Base-by-base conservation (phyloP, 805 yeast genomes). In the Myxozyma melibiosi region DNA sequence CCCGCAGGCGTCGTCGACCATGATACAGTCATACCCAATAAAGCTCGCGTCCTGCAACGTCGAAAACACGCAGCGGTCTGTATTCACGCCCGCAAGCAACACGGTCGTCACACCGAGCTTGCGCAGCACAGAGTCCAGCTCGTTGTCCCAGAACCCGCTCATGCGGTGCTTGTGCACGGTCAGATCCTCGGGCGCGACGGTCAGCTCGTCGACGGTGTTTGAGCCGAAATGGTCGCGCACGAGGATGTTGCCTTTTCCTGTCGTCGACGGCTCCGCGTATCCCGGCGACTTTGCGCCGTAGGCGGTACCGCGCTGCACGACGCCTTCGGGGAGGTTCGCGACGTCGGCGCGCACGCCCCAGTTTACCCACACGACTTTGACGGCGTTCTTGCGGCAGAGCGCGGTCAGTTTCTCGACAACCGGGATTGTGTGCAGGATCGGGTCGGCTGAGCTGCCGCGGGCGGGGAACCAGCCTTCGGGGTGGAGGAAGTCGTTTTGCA, bases 401-500 rank as follows among this genome's bases (percentile, higher is more conserved):
- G 16, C 33, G 13, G 60, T 50, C 48, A 55, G 37, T 18, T 45
- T 24, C 31, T 54, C 59, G 30, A 55, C 51, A n/a, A 42, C 51
- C 5, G 62, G 62, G 27, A 58, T 45, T 5, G 30, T 13, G 13
- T 28, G 42, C 4, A 51, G 42, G 8, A 55, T 33, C 14, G 57
- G 57, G 16, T 48, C 53, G 7, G 60, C 48, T 4, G 37, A 31
- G 25, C 55, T 52, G 27, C 50, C 50, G 16, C 47, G 30, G 9
- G 53, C 58, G 3, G 58, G 58, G 38, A 58, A 58, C 62, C 62
- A 58, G 11, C 62, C 62, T 22, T 59, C 61, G 1, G 57, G 53
- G 30, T 56, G 62, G 18, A 59, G 18, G 35, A 59, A 59, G 46
- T 58, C 62, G 35, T 59, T 59, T 39, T 59, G 63, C 63, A 59